Evolutionary conservation across 2,329 filamentous ascomycete genomes (phyloP).

Genomic region (Phaeosphaeria sp.): DNA sequence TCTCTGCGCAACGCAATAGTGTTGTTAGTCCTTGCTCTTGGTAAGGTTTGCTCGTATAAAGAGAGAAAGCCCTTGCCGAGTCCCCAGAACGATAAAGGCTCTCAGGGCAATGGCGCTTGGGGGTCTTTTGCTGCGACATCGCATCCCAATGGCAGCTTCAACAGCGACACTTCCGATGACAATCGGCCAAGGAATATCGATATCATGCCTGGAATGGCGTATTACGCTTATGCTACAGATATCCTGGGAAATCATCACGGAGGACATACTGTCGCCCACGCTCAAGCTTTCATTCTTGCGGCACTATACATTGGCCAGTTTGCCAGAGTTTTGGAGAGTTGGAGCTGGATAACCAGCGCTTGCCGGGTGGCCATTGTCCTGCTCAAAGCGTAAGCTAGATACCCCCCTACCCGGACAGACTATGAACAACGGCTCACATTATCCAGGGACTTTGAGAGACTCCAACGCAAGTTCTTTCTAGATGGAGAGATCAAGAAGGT

Average conservation of each 20-base stretch:
- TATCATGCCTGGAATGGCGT: slow-evolving; percentile 85
- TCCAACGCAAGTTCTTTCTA: slow-evolving; percentile 29
- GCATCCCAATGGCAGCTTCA: slow-evolving; percentile 45
- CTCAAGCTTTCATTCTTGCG: slow-evolving; percentile 83
- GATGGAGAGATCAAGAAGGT: slow-evolving; percentile 14
- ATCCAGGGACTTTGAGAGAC: slow-evolving; percentile 46
- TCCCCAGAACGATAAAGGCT: slow-evolving; percentile 59
- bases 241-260: slow-evolving; percentile 84
- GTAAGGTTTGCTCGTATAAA: slow-evolving; percentile 74
- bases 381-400: slow-evolving; percentile 66
- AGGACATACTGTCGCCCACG: slow-evolving; percentile 79
- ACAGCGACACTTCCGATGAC: slow-evolving; percentile 32
- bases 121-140: slow-evolving; percentile 39
- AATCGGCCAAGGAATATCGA: slow-evolving; percentile 71
- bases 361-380: slow-evolving; percentile 71
- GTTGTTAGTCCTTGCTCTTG: slow-evolving; percentile 81
- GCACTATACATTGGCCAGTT: slow-evolving; percentile 90
- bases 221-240: slow-evolving; percentile 84
- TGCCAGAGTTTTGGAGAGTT: slow-evolving; percentile 85
- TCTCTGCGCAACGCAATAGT: slow-evolving; percentile 73
- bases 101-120: slow-evolving; percentile 24
- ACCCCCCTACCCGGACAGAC: neutral
- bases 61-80: slow-evolving; percentile 55
- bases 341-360: slow-evolving; percentile 69
- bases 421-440: slow-evolving; percentile 4